Conservation (phyloP, 176 grass and related monocot species). For the Oryza meyeriana region DNA sequence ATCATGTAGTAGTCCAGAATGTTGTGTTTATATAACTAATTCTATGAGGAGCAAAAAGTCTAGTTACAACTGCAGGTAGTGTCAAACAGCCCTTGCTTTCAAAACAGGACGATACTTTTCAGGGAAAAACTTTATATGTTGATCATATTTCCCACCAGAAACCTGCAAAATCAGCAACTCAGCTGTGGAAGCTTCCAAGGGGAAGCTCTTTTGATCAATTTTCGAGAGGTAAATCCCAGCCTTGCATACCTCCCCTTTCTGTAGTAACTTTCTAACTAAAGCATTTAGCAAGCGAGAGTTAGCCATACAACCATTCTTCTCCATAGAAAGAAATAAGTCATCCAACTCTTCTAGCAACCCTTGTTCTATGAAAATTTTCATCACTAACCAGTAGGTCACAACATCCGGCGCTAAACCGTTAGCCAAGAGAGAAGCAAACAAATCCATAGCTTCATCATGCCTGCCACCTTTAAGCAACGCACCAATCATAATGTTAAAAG, state of each 20-base stretch:
- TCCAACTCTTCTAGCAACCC: neutral
- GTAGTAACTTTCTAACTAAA: neutral
- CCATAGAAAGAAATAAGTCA: neutral
- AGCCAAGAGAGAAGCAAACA: neutral
- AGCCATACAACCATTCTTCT: neutral
- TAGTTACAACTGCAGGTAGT: no score
- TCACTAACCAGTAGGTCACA: neutral
- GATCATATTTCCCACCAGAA: neutral
- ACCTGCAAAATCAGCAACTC: neutral
- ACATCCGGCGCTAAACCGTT: neutral
- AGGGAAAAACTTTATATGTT: neutral
- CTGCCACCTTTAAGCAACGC: neutral
- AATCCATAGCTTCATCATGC: neutral
- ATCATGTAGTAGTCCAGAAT: neutral
- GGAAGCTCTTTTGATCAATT: neutral
- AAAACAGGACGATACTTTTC: neutral
- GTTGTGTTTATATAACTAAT: neutral
- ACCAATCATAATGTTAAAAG: neutral
- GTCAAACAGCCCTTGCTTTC: no score
- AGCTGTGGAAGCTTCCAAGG: neutral
- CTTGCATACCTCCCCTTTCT: neutral
- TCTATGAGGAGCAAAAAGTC: neutral
- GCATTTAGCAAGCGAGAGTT: no score
- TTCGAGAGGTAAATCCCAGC: neutral
- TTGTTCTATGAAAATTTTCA: neutral